Base-by-base conservation (phyloP, 495 filamentous ascomycete species). In the Trichocladium antarcticum region DNA sequence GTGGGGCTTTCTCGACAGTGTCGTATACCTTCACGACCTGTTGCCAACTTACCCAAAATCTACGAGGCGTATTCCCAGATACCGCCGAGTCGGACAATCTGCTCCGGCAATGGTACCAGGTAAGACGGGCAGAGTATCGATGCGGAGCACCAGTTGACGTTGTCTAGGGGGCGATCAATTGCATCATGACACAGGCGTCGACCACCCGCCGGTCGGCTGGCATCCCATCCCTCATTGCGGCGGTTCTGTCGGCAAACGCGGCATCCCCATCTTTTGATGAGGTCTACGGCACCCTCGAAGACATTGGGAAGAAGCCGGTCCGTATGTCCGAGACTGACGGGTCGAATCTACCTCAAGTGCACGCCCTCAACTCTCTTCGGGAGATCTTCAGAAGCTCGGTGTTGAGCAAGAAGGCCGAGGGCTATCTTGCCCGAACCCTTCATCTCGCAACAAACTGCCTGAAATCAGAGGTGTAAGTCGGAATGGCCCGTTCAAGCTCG, bases 131-230 rank as follows among this genome's bases (percentile, higher is more conserved):
- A 12, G 37, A 17, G 22, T 41, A 32, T 32, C 54, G 19, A 15
- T 12, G 7, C 39, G 40, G 14, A 9, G 9, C 8, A 14, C 5
- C 12, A 43, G 14, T 53, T 66, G 35, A 67, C 34, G 21, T 17
- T 3, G 34, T 28, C 11, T 39, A 83, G 76, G 78, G 79, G 22
- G 72, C 83, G 0, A 65, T 82, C 16, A 57, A 64, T 24, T 80
- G 76, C 43, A 86, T 95, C 29, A 74, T 75, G 43, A 75, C 77
- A 41, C 80, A 87, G 39, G 76, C 76, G 1, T 84, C 83, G 0
- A 85, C 87, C n/a, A 98, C 92, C 3, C 77, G 92, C 43, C 76
- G 92, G 42, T 98, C 92, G 1, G 92, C 90, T 20, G 92, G 92
- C 19, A 80, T 98, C 31, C 92, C 92, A 1, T 83, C 84, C 16